Conservation (phyloP, 306 rosid species). For the Quercus engelmannii region DNA sequence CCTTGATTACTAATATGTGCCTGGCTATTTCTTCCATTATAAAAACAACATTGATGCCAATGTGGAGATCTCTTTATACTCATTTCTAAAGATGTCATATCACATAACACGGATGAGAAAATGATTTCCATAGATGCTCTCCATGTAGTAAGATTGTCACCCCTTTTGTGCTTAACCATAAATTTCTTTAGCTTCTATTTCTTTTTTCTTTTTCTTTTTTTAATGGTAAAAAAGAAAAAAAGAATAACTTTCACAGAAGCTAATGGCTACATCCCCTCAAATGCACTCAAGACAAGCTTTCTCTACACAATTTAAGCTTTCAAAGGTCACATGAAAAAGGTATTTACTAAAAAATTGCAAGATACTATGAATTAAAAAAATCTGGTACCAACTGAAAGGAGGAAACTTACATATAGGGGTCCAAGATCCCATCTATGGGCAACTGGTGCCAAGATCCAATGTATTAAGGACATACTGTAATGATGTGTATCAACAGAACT, state of each 20-base stretch:
- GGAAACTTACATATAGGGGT: constrained; percentile 75
- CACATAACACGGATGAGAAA: neutral
- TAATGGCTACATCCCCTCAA: neutral
- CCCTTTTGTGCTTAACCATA: neutral
- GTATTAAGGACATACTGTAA: neutral
- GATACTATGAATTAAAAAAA: neutral
- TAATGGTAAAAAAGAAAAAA: neutral
- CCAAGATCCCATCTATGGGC: constrained; percentile 87
- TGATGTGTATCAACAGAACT: neutral
- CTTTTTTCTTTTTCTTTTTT: too few species aligned
- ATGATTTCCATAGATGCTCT: neutral
- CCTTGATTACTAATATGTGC: neutral
- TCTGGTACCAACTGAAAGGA: neutral
- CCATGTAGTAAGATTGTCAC: neutral
- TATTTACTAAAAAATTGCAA: neutral
- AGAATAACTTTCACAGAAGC: neutral
- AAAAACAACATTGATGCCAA: neutral
- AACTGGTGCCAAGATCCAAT: constrained; percentile 66
- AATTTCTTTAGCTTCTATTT: neutral
- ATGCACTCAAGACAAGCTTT: neutral
- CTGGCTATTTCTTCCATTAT: neutral
- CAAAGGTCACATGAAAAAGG: neutral
- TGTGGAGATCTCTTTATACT: neutral
- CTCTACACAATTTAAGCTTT: neutral
- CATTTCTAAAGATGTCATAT: neutral